Percentiles rank a stretch among this genome's conserved stretches.
These are phyloP conservation scores for Cyclaneusma minus DNA, from an alignment of 2,329 filamentous ascomycete species.

Conservation along the genomic window DNA sequence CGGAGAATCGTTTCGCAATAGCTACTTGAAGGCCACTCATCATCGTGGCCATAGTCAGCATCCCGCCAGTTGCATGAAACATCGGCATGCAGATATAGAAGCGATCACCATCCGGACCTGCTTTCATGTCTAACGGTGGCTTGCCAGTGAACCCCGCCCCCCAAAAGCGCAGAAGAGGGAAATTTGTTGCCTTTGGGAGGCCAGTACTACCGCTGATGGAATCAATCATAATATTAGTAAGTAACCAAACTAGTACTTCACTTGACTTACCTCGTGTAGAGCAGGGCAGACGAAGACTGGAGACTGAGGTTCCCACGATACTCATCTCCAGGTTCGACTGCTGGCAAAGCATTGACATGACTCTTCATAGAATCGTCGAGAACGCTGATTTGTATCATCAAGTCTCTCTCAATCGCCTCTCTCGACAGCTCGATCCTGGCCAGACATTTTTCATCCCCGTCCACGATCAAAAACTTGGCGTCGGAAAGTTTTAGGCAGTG, in stretches of 20 bases:
- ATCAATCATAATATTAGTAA: no score
- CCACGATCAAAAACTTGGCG: background rate
- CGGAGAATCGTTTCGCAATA: slow-evolving; percentile 52
- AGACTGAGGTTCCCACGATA: slow-evolving; percentile 34
- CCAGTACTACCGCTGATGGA: no score
- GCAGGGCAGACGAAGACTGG: slow-evolving; percentile 41
- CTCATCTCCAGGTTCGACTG: slow-evolving; percentile 36
- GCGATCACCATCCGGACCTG: background rate
- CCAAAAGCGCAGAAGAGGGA: no score
- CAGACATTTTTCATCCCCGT: slow-evolving; percentile 21
- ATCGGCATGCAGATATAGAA: slow-evolving; percentile 1
- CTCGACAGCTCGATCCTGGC: slow-evolving; percentile 41
- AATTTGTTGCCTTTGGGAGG: no score
- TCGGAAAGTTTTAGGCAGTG: slow-evolving; percentile 1
- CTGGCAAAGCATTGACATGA: slow-evolving; percentile 29
- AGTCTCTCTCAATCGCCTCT: slow-evolving; percentile 26
- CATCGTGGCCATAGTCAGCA: slow-evolving; percentile 13
- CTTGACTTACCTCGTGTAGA: slow-evolving; percentile 45
- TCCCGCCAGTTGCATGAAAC: slow-evolving; percentile 1
- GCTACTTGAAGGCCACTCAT: slow-evolving; percentile 36
- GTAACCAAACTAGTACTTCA: no score
- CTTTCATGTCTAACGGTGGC: background rate
- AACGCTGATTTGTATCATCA: slow-evolving; percentile 37
- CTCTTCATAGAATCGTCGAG: slow-evolving; percentile 32
- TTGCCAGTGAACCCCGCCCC: no score